Conservation (phyloP, 2,329 filamentous ascomycete genomes). For the Westerdykella aurantiaca region DNA sequence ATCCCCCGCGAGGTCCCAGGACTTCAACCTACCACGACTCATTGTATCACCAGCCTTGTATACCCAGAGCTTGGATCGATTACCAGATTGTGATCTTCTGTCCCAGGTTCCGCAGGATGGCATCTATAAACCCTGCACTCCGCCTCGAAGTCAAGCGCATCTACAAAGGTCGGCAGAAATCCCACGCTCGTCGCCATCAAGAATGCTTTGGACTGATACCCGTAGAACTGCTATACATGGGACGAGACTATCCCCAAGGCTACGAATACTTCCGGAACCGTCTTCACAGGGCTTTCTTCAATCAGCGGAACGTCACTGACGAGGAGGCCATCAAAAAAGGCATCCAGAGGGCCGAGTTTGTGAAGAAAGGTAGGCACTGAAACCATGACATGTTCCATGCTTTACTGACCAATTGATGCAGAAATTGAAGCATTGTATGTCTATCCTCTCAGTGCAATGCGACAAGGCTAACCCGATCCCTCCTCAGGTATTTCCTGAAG, state of each 20-base stretch:
- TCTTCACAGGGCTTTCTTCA: conserved; percentile 78
- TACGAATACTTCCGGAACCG: conserved; percentile 75
- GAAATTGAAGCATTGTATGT: conserved; percentile 90
- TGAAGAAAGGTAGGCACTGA: conserved; percentile 68
- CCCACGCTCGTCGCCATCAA: background rate
- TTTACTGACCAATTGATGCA: conserved; percentile 31
- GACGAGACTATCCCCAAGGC: conserved; percentile 80
- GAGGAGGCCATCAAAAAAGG: conserved; percentile 69
- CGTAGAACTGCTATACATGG: conserved; percentile 77
- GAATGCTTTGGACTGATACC: conserved; percentile 3
- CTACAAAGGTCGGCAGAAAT: conserved; percentile 66
- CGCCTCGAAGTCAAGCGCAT: conserved; percentile 74
- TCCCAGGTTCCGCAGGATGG: conserved; percentile 11
- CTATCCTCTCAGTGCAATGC: conserved; percentile 3
- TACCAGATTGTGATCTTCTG: background rate
- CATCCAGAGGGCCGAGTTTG: conserved; percentile 74
- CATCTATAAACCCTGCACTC: conserved; percentile 51
- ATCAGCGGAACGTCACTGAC: conserved; percentile 63
- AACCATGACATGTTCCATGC: background rate
- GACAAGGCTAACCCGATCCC: background rate
- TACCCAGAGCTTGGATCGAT: background rate
- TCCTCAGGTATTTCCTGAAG: conserved; percentile 77
- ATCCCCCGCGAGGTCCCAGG: background rate
- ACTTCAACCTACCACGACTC: background rate
- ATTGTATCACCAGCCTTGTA: background rate